Base-by-base conservation (phyloP, 768 basidiomycete genomes). In the Hericium erinaceus region DNA sequence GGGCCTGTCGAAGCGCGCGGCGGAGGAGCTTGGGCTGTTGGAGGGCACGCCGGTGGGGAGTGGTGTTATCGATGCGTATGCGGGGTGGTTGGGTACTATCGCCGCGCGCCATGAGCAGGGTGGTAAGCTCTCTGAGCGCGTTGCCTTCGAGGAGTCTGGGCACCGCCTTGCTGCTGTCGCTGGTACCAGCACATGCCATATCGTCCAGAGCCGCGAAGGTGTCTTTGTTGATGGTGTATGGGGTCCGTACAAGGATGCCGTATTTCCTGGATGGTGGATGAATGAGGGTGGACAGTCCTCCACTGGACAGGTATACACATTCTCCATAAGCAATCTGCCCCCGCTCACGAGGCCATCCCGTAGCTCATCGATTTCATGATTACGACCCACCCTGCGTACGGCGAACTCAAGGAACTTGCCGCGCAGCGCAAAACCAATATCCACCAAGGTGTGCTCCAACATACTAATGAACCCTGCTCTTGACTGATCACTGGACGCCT, bases 261-360 rank as follows among this genome's bases (percentile, higher is more conserved):
- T 95, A 37, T 94, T 98, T 73, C 85, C 85, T 46, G 92, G 87
- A 16, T 95, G 92, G 87, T 99, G 95, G 97, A 97, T 98, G 93
- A 99, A 95, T 66, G 97, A 99, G 72, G 97, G 95, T 40, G 97
- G 97, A 2, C 97, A 99, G 72, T 97, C 94, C 8, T 95, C 94
- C 1, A 99, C 97, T 0, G 97, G 97, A n/a, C 92, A 93, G 73
- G 87, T 87, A 54, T 51, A 72, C 60, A 18, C 22, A 33, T 28
- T 41, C 55, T 2, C 24, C 5, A 18, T 5, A 8, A 33, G 24
- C 22, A 2, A 11, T 13, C 50, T 9, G 11, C 16, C 7, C 7
- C 48, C 26, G n/a, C 52, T 46, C 26, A 33, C 56, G 39, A 48
- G n/a, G 16, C 49, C 24, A 12, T 39, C 40, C 26, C 41, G 53